Base-by-base conservation (phyloP, 306 rosid species). In the Hylodesmum podocarpum region DNA sequence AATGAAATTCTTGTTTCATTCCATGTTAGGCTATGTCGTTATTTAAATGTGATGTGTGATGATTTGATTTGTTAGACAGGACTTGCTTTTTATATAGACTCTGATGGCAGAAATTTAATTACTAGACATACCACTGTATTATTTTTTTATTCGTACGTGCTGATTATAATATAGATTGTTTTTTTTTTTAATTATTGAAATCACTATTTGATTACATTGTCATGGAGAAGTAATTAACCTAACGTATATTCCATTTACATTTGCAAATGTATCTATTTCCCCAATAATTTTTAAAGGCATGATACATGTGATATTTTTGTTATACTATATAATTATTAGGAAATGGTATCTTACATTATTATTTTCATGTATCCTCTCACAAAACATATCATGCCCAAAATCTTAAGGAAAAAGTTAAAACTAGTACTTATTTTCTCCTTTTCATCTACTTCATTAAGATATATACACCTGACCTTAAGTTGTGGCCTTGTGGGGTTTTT, bases 401-500 rank as follows among this genome's bases (percentile, higher is more conserved):
- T 50, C 65, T 36, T 3, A 65, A 64, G 39, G 25, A 25, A 34
- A 76, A 64, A 49, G 9, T 29, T 4, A 66, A 66, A 36, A 51
- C 37, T 3, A 6, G 28, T 22, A 50, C 57, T 37, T 25, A 12
- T 49, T 16, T 7, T 14, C 5, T 16, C 39, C 51, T 19, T 39
- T 18, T n/a, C n/a, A n/a, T n/a, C 47, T 66, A 44, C 25, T 6
- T 66, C 12, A 39, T 70, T 73, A 18, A n/a, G n/a, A 47, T 62
- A 33, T 31, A 75, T 47, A 31, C 40, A 29, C 65, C 53, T 76
- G 40, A 49, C 76, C 50, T 67, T 66, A 31, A 31, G 43, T 15
- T 24, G 27, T 41, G 57, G 46, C 37, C 16, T 27, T 82, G 75
- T 63, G 44, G 79, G 72, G 70, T 36, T 66, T 14, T n/a, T n/a